These are phyloP conservation scores for Bisporella sp. DNA, from an alignment of 2,329 filamentous ascomycete species.

Conservation along the genomic window DNA sequence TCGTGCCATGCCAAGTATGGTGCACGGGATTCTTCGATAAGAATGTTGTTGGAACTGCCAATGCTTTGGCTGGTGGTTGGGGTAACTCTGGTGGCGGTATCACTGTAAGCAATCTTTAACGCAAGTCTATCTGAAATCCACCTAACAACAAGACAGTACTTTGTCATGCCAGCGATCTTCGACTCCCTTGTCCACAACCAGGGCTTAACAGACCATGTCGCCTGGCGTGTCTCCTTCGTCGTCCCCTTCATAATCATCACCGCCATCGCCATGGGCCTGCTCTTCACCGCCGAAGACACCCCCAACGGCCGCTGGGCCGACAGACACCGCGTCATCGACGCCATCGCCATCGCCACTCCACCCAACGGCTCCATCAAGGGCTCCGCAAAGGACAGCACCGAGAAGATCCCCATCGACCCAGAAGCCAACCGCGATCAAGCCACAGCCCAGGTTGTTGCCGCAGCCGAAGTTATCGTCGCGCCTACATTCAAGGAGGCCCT, in stretches of 20 bases:
- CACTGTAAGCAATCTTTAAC: slow-evolving; percentile 36
- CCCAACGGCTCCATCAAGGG: slow-evolving; percentile 25
- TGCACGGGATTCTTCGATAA: slow-evolving; percentile 91
- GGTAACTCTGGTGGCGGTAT: slow-evolving; percentile 86
- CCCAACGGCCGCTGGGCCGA: slow-evolving; percentile 78
- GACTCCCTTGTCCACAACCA: slow-evolving; percentile 60
- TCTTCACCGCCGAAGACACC: slow-evolving; percentile 72
- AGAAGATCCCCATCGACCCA: slow-evolving; percentile 24
- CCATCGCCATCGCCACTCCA: slow-evolving; percentile 17
- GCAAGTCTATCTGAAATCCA: background rate
- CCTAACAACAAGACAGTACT: slow-evolving; percentile 44
- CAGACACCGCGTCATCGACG: slow-evolving; percentile 39
- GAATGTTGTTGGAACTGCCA: slow-evolving; percentile 83
- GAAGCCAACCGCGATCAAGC: slow-evolving; percentile 41
- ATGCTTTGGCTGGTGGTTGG: slow-evolving; percentile 76
- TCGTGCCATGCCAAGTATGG: slow-evolving; percentile 88
- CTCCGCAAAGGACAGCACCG: slow-evolving; percentile 10
- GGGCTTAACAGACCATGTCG: slow-evolving; percentile 56
- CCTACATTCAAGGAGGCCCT: slow-evolving; percentile 46
- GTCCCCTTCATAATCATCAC: slow-evolving; percentile 75
- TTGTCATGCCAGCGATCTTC: slow-evolving; percentile 86
- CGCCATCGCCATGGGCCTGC: slow-evolving; percentile 56
- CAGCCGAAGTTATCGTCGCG: slow-evolving; percentile 44
- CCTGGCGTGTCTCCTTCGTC: slow-evolving; percentile 81
- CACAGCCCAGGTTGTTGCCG: slow-evolving; percentile 44